Evolutionary conservation across 1,139 yeast species (phyloP).

Genomic region (Protomyces gravidus): DNA sequence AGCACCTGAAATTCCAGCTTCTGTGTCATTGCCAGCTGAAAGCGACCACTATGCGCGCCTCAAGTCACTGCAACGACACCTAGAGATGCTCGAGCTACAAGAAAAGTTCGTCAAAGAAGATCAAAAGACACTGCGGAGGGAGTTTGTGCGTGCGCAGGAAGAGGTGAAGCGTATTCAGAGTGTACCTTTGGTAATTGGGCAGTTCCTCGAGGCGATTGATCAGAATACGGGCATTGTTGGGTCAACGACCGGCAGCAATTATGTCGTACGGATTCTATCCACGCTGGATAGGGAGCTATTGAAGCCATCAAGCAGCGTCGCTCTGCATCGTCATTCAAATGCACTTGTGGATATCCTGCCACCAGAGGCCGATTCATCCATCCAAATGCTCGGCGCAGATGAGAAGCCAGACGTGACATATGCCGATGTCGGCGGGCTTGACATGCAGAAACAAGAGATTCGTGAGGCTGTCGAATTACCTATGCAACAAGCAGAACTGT

Average conservation of each 20-base stretch:
- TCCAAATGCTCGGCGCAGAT: conserved; percentile 88
- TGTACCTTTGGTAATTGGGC: conserved; percentile 97
- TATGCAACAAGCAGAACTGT: conserved; percentile 88
- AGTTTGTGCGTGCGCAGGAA: conserved; percentile 92
- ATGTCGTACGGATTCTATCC: conserved; percentile 88
- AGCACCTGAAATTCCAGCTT: not conserved
- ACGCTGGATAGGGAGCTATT: conserved; percentile 91
- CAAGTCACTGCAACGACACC: conserved; percentile 83
- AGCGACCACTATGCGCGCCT: conserved; percentile 72
- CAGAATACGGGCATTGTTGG: conserved; percentile 95
- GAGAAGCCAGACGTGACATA: conserved; percentile 81
- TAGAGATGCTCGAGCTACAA: conserved; percentile 63
- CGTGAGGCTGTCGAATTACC: conserved; percentile 98
- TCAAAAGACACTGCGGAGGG: conserved; percentile 92
- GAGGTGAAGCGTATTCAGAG: conserved; percentile 96
- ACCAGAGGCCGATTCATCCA: conserved; percentile 97
- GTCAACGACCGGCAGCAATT: conserved; percentile 95
- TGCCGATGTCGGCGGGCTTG: conserved; percentile 97
- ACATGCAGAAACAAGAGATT: conserved; percentile 98
- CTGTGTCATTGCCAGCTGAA: conserved; percentile 10
- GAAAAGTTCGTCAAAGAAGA: conserved; percentile 97
- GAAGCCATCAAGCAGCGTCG: conserved; percentile 93
- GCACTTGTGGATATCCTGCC: conserved; percentile 96
- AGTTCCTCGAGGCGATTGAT: conserved; percentile 95
- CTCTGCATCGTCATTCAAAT: conserved; percentile 95